Conservation (phyloP, 768 basidiomycete species). For the Asterophora lycoperdoides region DNA sequence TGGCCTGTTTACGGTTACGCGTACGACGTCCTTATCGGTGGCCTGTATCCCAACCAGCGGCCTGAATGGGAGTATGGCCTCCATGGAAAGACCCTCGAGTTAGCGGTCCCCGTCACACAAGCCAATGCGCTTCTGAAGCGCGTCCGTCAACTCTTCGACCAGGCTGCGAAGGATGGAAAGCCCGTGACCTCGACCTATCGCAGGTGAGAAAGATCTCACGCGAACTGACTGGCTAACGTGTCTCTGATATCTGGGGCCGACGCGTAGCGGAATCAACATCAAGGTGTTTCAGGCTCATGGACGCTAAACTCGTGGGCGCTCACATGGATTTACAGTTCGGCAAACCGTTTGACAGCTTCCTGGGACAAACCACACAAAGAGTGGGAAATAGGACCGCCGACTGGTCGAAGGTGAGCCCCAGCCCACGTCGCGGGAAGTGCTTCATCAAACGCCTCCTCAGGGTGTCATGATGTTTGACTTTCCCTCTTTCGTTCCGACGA, state of each 20-base stretch:
- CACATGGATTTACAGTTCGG: constrained; percentile 24
- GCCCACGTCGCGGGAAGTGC: background rate
- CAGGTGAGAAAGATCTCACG: constrained; percentile 18
- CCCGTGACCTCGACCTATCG: constrained; percentile 34
- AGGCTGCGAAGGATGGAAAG: constrained; percentile 28
- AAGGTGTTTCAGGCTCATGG: constrained; percentile 18
- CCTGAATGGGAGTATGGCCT: constrained; percentile 35
- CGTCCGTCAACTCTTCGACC: constrained; percentile 30
- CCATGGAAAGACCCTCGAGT: constrained; percentile 31
- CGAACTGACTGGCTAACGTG: background rate
- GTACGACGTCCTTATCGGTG: constrained; percentile 36
- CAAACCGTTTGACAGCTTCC: constrained; percentile 31
- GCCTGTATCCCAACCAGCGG: constrained; percentile 27
- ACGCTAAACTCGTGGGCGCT: background rate
- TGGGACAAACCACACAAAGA: constrained; percentile 32
- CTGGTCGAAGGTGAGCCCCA: constrained; percentile 29
- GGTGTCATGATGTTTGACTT: constrained; percentile 38
- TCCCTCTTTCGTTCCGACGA: constrained; percentile 30
- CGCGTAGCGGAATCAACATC: constrained; percentile 29
- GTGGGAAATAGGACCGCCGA: constrained; percentile 28
- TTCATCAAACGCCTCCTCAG: constrained; percentile 9
- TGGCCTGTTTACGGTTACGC: constrained; percentile 34
- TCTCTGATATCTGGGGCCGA: constrained; percentile 2
- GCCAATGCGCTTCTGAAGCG: constrained; percentile 28
- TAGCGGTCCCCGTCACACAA: constrained; percentile 31